phyloP scores from a whole-genome alignment of 257 asterid species.

The Rubia yunnanensis region DNA sequence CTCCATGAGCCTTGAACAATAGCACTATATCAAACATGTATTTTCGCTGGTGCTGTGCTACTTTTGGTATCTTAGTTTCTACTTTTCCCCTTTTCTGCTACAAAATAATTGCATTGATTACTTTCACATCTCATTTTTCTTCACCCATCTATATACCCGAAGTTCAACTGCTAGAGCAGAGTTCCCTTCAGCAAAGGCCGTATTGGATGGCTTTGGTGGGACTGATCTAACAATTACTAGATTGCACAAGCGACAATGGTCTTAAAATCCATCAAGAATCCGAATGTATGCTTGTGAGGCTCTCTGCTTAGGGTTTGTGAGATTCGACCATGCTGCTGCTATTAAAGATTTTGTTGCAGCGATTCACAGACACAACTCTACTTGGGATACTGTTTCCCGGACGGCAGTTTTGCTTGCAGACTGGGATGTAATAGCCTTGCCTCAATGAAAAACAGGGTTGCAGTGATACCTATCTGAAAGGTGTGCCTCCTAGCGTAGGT shows the following conservation, averaged over 20 bases:
- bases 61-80: neutral
- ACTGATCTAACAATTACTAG: slow-evolving; percentile 57
- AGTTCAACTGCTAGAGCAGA: slow-evolving; percentile 83
- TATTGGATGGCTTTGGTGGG: slow-evolving; percentile 87
- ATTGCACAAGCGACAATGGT: slow-evolving; percentile 32
- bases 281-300: neutral
- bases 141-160: slow-evolving; percentile 11
- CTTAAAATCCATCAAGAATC: slow-evolving; percentile 11
- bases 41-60: neutral
- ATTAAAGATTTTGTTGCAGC: neutral
- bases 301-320: neutral
- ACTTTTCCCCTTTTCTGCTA: neutral
- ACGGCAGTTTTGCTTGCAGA: neutral
- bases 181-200: slow-evolving; percentile 53
- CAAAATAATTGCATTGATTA: neutral
- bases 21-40: neutral
- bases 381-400: neutral
- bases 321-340: neutral
- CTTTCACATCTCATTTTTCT: neutral
- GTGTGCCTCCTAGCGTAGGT: too few species aligned
- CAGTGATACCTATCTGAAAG: too few species aligned
- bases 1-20: neutral
- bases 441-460: too few species aligned
- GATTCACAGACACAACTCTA: neutral
- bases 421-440: too few species aligned